A percentile compares a stretch with the other conserved stretches of the same genome.
These are phyloP conservation scores for Penicillium verrucosum DNA, from an alignment of 2,329 filamentous ascomycete genomes.

Conservation along the genomic window DNA sequence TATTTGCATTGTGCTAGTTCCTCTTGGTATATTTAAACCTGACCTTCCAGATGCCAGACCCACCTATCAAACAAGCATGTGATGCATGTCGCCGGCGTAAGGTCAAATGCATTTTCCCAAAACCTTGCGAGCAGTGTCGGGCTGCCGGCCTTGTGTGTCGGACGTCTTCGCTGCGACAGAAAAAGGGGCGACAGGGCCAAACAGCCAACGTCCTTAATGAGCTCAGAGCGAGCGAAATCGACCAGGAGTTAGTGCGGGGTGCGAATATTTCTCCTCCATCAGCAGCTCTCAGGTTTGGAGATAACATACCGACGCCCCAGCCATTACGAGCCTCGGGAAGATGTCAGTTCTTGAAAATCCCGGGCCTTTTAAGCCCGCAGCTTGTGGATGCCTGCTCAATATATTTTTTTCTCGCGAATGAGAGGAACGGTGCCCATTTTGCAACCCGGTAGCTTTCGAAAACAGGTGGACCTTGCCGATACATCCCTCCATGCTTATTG, in stretches of 20 bases:
- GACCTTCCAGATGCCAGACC: not conserved
- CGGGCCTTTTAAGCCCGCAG: slow-evolving; percentile 6
- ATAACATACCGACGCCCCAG: not conserved
- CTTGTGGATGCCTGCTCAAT: slow-evolving; percentile 17
- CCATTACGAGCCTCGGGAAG: not conserved
- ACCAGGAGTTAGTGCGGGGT: not conserved
- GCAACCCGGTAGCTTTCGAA: slow-evolving; percentile 18
- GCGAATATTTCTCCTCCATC: not conserved
- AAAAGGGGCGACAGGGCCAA: slow-evolving; percentile 23
- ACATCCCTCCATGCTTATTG: slow-evolving; percentile 26
- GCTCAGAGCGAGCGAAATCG: slow-evolving; percentile 7
- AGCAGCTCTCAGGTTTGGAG: not conserved
- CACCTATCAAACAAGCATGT: slow-evolving; percentile 17
- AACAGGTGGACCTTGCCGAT: slow-evolving; percentile 21
- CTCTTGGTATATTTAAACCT: not conserved
- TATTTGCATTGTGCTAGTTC: not conserved
- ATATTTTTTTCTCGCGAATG: slow-evolving; percentile 25
- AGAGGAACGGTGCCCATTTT: slow-evolving; percentile 31
- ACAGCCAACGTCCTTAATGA: slow-evolving; percentile 22
- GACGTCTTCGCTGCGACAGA: slow-evolving; percentile 14
- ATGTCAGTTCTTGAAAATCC: slow-evolving; percentile 2
- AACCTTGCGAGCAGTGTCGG: slow-evolving; percentile 20
- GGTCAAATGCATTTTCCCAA: slow-evolving; percentile 19
- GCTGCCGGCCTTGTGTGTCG: slow-evolving; percentile 18
- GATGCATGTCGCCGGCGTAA: slow-evolving; percentile 27